Evolutionary conservation across 2,329 filamentous ascomycete species (phyloP).

Genomic region (Fusarium chaquense): DNA sequence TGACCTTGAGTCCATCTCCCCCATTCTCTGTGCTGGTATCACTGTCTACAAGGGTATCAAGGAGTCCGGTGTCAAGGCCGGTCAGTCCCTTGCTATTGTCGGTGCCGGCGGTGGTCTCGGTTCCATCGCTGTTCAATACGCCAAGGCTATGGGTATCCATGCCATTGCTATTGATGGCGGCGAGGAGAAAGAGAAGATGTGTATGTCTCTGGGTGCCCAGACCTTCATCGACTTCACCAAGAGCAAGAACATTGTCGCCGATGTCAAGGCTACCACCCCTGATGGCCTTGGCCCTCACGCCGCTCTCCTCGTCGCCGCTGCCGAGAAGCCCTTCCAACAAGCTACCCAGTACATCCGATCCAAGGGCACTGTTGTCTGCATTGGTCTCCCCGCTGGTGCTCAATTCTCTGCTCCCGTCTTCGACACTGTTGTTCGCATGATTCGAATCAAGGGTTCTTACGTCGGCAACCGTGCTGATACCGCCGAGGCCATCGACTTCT

Average conservation of each 20-base stretch:
- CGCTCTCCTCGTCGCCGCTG: constrained; percentile 85
- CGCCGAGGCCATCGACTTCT: constrained; percentile 92
- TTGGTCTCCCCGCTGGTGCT: constrained; percentile 86
- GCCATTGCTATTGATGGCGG: constrained; percentile 86
- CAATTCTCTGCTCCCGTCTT: constrained; percentile 88
- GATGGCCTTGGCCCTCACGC: constrained; percentile 89
- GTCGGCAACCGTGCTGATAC: constrained; percentile 93
- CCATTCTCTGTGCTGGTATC: constrained; percentile 86
- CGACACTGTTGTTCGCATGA: constrained; percentile 88
- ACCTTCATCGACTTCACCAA: constrained; percentile 84
- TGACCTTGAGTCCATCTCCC: constrained; percentile 80
- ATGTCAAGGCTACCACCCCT: constrained; percentile 83
- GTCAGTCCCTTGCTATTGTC: constrained; percentile 85
- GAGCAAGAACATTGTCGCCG: constrained; percentile 81
- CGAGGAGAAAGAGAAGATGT: constrained; percentile 81
- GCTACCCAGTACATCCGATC: constrained; percentile 88
- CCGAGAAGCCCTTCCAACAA: constrained; percentile 95
- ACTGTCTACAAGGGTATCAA: constrained; percentile 94
- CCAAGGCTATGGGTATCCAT: constrained; percentile 87
- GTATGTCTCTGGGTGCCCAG: constrained; percentile 75
- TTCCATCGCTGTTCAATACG: constrained; percentile 84
- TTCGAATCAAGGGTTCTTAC: constrained; percentile 91
- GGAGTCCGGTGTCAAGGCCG: constrained; percentile 79
- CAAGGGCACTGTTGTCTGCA: constrained; percentile 85
- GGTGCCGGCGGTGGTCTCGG: constrained; percentile 89